Evolutionary conservation across 176 grass and related monocot genomes (phyloP), one percentile per base, ranked within the genome.

Genomic region (Oryza punctata): DNA sequence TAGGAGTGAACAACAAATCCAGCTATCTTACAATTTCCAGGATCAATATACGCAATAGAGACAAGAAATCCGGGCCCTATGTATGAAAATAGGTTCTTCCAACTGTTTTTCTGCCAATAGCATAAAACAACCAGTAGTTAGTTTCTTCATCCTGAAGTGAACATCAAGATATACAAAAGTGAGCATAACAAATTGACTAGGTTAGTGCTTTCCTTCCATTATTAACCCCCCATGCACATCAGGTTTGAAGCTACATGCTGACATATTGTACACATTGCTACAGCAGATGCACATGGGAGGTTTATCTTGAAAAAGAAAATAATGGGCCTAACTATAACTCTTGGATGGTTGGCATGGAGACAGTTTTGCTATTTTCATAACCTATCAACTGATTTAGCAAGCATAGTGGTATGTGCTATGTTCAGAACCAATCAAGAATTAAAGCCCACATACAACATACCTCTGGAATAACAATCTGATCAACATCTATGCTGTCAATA

Each of bases 31-130:
- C 96, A 96, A 68, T 98, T 98, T 52, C 96, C 93, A 92, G 93
- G 96, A 92, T 98, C 96, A 44, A 98, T 96, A 80, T 98, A 98
- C 10, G 93, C 93, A 76, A 98, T 95, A 60, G 96, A 95, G 63
- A 98, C 93, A 38, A 95, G 96, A 80, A 98, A 98, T 83, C 96
- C 96, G 65, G 96, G 96, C 35, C 96, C 96, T 85, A 90, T 81
- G 78, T 98, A 98, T 40, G 96, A 82, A 84, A 98, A 92, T 28
- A 98, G 81, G 54, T 93, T 95, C 82, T 98, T 98, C 96, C 96
- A 98, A 68, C 91, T 94, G 73, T 45, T 94, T 82, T 90, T 95
- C 96, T 98, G 87, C 69, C 70, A 73, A 83, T 71, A 73, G 43
- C 12, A 71, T 63, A 81, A 25, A 86, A 25, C 18, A 80, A 70